Evolutionary conservation across 345 rosid genomes (phyloP).

Genomic region (Bruguiera gymnorhiza): DNA sequence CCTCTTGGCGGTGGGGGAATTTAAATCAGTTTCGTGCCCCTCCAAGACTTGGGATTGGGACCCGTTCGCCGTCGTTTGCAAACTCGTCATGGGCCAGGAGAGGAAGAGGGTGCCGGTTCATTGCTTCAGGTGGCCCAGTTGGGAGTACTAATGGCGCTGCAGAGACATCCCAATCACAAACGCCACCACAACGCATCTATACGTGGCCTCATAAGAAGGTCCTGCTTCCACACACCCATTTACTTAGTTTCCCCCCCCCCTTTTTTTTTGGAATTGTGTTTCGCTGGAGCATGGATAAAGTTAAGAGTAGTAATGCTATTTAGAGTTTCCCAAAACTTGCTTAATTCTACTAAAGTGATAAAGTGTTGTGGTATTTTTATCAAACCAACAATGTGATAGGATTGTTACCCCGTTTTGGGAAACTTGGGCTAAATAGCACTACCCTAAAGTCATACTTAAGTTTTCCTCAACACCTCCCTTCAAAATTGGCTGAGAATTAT

Average conservation of each 20-base stretch:
- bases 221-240: not conserved
- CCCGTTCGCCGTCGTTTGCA: slow-evolving; percentile 1
- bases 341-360: too few relatives aligned
- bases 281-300: too few relatives aligned
- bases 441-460: too few relatives aligned
- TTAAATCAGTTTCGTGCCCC: slow-evolving; percentile 12
- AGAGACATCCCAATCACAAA: slow-evolving; percentile 25
- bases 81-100: not conserved
- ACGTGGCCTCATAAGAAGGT: slow-evolving; percentile 57
- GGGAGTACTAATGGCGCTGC: slow-evolving; percentile 23
- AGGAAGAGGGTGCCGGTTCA: slow-evolving; percentile 16
- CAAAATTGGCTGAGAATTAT: too few relatives aligned
- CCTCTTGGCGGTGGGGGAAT: slow-evolving; percentile 17
- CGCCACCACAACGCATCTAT: slow-evolving; percentile 22
- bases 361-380: too few relatives aligned
- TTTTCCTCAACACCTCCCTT: too few relatives aligned
- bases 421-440: too few relatives aligned
- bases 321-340: too few relatives aligned
- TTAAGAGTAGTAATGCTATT: too few relatives aligned
- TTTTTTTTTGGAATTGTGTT: not conserved
- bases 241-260: not conserved
- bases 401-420: too few relatives aligned
- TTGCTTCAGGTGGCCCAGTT: slow-evolving; percentile 21
- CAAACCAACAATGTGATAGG: too few relatives aligned
- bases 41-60: slow-evolving; percentile 11